Base-by-base conservation (phyloP, 148 eudicot genomes). In the Silene latifolia region DNA sequence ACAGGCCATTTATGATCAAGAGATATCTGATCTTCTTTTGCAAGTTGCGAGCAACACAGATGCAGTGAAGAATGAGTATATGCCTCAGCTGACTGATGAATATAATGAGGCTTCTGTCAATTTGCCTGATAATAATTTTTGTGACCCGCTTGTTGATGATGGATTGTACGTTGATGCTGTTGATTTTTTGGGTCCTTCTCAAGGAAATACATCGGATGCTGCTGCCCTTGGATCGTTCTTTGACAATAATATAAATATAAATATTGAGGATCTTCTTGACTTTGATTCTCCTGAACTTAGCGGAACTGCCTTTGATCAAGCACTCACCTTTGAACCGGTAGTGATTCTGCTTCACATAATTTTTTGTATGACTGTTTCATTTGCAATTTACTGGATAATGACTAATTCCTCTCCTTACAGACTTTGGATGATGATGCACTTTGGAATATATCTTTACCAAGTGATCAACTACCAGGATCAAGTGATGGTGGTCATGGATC, bases 131-230 rank as follows among this genome's bases (percentile, higher is more conserved):
- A 67, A 67, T 42, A 89, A 82, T 78, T 61, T 71, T 14, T 68
- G 60, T 27, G 64, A 80, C 66, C 79, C 72, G 59, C 77, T 73
- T 63, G 82, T 65, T 70, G 85, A 78, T 72, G 85, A 89, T 61
- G 88, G 83, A 61, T 54, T 85, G 27, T 92, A 81, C 79, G 62
- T 87, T 44, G 97, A 92, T 80, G 83, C 87, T 72, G 74, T 82
- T 80, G 96, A 95, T 72, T 82, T 91, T 42, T 76, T 80, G 20
- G 81, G 80, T 75, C 78, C 88, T 20, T 59, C 74, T 71, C 82
- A 79, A 66, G 85, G 68, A 44, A 80, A 88, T 71, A 68, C 88
- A 56, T 62, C 83, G 19, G 79, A 87, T 66, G 77, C 84, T 78
- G 90, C 78, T 35, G 47, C 80, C 87, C 47, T 86, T 35, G 97